Evolutionary conservation across 805 yeast species (phyloP).

Genomic region (Spathaspora girioi): DNA sequence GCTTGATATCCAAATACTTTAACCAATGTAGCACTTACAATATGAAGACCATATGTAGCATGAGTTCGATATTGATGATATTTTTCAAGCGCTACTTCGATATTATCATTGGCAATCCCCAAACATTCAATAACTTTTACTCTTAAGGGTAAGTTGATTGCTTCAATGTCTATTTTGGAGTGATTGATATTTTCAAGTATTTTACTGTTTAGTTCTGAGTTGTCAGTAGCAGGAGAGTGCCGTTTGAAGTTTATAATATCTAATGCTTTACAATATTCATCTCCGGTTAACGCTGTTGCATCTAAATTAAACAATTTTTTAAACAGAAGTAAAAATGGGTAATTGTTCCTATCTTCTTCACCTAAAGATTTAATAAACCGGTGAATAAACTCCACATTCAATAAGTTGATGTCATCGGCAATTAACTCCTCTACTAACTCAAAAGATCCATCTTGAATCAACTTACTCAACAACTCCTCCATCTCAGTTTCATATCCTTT

Average conservation of each 20-base stretch:
- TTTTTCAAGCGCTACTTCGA: constrained; percentile 30
- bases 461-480: background rate
- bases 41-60: constrained; percentile 36
- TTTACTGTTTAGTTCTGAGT: background rate
- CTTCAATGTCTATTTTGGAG: constrained; percentile 10
- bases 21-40: constrained; percentile 38
- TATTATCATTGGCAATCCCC: constrained; percentile 27
- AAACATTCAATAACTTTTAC: constrained; percentile 27
- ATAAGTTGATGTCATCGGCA: background rate
- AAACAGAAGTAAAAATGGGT: constrained; percentile 11
- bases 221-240: background rate
- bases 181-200: background rate
- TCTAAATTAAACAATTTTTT: constrained; percentile 9
- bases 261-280: constrained; percentile 7
- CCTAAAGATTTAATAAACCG: background rate
- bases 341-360: background rate
- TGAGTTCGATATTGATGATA: constrained; percentile 38
- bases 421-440: background rate
- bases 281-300: constrained; percentile 11
- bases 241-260: constrained; percentile 3
- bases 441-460: constrained; percentile 1
- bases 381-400: background rate
- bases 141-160: constrained; percentile 29
- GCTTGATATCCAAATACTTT: constrained; percentile 40
- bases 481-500: background rate